Evolutionary conservation across 495 filamentous ascomycete species (phyloP).

Genomic region (Hypoxylon crocopeplum): DNA sequence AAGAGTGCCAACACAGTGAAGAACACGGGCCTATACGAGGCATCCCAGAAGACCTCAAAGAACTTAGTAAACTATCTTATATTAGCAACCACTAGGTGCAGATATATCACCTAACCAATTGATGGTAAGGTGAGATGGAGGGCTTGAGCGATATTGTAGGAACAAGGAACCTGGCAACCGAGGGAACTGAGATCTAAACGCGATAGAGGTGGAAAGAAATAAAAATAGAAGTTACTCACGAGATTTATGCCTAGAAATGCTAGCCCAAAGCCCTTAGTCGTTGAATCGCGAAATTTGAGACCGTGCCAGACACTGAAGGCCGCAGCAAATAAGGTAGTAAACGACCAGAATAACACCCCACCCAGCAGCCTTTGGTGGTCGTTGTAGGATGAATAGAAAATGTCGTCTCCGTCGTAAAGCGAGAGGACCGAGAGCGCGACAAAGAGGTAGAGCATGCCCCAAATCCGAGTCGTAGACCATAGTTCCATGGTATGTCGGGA

Average conservation of each 20-base stretch:
- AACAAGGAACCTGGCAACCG: too few relatives aligned
- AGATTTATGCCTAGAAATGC: constrained; percentile 2
- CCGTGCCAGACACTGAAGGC: constrained; percentile 1
- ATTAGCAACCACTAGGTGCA: too few relatives aligned
- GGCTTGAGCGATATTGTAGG: background rate
- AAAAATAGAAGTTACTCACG: background rate
- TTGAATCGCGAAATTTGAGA: background rate
- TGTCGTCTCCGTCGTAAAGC: background rate
- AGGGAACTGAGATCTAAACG: too few relatives aligned
- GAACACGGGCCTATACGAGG: background rate
- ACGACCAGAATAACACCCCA: background rate
- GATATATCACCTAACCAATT: too few relatives aligned
- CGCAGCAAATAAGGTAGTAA: background rate
- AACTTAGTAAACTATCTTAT: background rate
- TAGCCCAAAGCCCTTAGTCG: constrained; percentile 4
- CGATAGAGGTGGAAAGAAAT: background rate
- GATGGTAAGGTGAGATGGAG: too few relatives aligned
- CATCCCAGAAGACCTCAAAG: background rate
- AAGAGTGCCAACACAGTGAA: background rate
- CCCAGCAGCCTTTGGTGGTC: too few relatives aligned
- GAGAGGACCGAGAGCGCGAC: constrained; percentile 1
- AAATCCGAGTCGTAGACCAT: background rate
- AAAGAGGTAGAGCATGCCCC: constrained; percentile 4
- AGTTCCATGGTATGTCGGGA: background rate
- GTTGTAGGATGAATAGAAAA: too few relatives aligned